Base-by-base conservation (phyloP, 768 basidiomycete genomes). In the Coprinopsis marcescibilis region DNA sequence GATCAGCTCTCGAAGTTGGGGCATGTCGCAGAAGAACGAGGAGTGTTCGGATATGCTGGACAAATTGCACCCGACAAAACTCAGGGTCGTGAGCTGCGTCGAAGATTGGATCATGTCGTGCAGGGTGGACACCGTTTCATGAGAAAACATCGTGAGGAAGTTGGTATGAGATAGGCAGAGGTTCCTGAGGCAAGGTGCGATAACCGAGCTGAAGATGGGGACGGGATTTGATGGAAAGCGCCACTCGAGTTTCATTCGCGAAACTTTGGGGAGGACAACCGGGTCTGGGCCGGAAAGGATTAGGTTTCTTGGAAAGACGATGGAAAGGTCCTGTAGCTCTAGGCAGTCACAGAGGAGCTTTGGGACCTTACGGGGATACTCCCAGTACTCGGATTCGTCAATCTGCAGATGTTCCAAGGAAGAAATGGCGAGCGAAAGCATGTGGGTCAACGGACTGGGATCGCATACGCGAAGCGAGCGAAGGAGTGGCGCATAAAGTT, bases 401-500 rank as follows among this genome's bases (percentile, higher is more conserved):
- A 58, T 47, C 5, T 38, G 43, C 7, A 57, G 50, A 21, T 43
- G 35, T 8, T 46, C 39, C 10, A 57, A 25, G 6, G 37, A 40
- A 1, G 57, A 35, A 10, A 41, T 21, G 24, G 29, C 23, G 29
- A 40, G n/a, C n/a, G n/a, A 41, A 10, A 57, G 35, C 30, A 40
- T 48, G 27, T 42, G 32, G 26, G 41, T 35, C n/a, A 60, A 44
- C 10, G 54, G 54, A 6, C 55, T 60, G 21, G 54, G 52, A 37
- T 60, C 57, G 42, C 53, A 48, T 3, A 60, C 47, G 10, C 46
- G 51, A 27, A 58, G 51, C 27, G 20, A 12, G n/a, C 41, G 54
- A 5, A 58, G 44, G 2, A 40, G 48, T 21, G 54, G 59, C 7
- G 57, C 48, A 13, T 53, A 17, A 15, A 58, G 36, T 17, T 21